Conservation (phyloP, 2,329 filamentous ascomycete species). For the Aureobasidium melanogenum region DNA sequence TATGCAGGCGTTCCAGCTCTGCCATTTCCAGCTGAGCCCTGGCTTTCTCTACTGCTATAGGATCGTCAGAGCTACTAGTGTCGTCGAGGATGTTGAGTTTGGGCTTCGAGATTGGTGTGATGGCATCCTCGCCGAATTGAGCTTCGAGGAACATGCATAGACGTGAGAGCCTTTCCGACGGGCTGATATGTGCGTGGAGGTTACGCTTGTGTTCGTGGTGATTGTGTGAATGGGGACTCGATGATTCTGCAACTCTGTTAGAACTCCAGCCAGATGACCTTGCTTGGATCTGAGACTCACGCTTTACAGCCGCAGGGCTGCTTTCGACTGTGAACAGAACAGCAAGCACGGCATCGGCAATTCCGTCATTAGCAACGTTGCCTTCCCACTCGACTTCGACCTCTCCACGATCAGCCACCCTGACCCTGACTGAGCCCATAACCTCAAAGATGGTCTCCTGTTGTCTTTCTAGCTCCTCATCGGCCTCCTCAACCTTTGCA, state of each 20-base stretch:
- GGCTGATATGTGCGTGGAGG: conserved; percentile 61
- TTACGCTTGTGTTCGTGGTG: conserved; percentile 47
- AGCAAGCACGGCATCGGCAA: conserved; percentile 94
- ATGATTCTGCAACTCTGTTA: conserved; percentile 24
- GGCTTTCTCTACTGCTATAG: conserved; percentile 43
- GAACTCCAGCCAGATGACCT: background rate
- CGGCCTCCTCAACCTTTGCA: conserved; percentile 21
- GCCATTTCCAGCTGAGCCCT: conserved; percentile 37
- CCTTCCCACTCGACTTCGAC: conserved; percentile 95
- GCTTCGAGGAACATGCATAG: conserved; percentile 95
- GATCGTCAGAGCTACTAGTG: conserved; percentile 32
- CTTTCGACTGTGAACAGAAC: conserved; percentile 88
- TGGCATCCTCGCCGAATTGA: conserved; percentile 80
- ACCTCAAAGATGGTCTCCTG: conserved; percentile 52
- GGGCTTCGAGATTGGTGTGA: conserved; percentile 64
- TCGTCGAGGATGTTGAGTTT: conserved; percentile 37
- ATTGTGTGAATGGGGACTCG: conserved; percentile 40
- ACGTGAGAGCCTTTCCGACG: conserved; percentile 70
- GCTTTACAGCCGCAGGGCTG: conserved; percentile 88
- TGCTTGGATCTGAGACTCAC: conserved; percentile 40
- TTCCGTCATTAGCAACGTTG: conserved; percentile 93
- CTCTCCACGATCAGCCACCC: conserved; percentile 50
- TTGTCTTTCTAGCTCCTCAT: conserved; percentile 24
- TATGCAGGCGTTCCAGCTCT: conserved; percentile 72
- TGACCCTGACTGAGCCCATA: conserved; percentile 83